Evolutionary conservation across 192 early-diverging fungal species (phyloP), one percentile per base, ranked within the genome.

Genomic region (Geosiphon pyriformis): DNA sequence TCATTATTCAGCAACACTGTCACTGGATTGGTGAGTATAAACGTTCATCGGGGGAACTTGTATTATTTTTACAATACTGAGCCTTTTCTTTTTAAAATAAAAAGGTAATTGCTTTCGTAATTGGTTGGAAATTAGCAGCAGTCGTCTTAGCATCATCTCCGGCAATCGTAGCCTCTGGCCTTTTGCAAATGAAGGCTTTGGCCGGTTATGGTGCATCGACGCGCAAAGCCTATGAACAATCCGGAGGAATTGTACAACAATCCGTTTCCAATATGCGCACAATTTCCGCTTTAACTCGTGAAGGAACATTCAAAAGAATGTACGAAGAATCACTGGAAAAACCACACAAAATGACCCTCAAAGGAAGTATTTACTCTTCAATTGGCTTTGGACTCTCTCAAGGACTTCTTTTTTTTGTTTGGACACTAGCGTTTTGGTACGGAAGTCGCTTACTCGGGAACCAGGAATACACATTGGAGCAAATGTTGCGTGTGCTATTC

Each of bases 201-300:
- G 70, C 70, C 57, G 87, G 87, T 59, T 90, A 78, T 57, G 84
- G 82, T 51, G 76, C 78, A 30, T 76, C 82, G 64, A 86, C 83
- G 27, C 87, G 90, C 71, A 81, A 74, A 51, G 87, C 88, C 0
- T 92, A 94, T 76, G 88, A 91, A 67, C 69, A 79, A 30, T 84
- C 88, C 18, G 91, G 88, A 61, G 86, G 93, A 73, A 84, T 91
- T 61, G 91, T 93, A 26, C 80, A 83, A 69, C 92, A 97, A 76
- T 88, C 92, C 3, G 88, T 95, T 31, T 73, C 82, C 20, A 87
- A 90, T 59, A 89, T 97, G 29, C 90, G 91, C 51, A 97, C 95
- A 1, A 89, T 97, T 25, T 83, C 88, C 31, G 79, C 92, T 4
- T 80, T 97, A 31, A 89, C 83, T 17, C 83, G 86, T 50, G 86